Evolutionary conservation across 139 green algal genomes (phyloP).

Genomic region (Eudorina sp.): DNA sequence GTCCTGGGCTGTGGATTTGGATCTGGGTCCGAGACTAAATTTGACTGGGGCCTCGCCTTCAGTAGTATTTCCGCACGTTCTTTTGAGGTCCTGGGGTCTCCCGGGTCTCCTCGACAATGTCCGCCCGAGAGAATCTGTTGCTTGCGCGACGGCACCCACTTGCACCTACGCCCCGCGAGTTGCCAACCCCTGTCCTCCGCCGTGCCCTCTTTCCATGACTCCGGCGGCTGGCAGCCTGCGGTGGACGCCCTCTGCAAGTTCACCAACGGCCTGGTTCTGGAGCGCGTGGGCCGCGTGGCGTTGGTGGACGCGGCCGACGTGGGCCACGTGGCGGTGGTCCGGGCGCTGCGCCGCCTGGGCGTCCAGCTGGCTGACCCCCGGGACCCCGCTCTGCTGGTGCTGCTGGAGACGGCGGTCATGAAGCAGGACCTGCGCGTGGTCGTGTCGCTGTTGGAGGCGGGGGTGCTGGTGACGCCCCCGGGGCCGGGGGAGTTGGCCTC

Average conservation of each 20-base stretch:
- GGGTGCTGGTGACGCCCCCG: not conserved
- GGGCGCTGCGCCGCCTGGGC: not conserved
- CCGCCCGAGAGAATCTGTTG: no score
- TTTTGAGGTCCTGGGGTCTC: no score
- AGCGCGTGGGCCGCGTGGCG: conserved; percentile 3
- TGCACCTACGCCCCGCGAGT: no score
- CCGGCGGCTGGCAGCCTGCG: no score
- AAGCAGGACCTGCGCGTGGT: not conserved
- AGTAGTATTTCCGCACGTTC: no score
- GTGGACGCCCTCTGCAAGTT: no score
- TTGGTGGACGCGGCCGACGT: conserved; percentile 5
- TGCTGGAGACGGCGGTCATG: not conserved
- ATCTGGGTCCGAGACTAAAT: no score
- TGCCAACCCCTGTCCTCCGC: not conserved
- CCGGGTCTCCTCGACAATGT: no score
- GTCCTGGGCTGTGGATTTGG: no score
- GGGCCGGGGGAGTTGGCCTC: not conserved
- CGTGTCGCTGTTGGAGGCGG: conserved; percentile 30
- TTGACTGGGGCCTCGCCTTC: no score
- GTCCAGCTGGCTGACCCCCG: conserved; percentile 9
- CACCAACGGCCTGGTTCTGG: not conserved
- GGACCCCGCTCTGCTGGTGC: not conserved
- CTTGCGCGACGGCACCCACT: no score
- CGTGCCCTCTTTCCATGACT: no score
- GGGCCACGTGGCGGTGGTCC: not conserved